phyloP scores from a whole-genome alignment of 2,329 filamentous ascomycete genomes.

The Mariannaea elegans region DNA sequence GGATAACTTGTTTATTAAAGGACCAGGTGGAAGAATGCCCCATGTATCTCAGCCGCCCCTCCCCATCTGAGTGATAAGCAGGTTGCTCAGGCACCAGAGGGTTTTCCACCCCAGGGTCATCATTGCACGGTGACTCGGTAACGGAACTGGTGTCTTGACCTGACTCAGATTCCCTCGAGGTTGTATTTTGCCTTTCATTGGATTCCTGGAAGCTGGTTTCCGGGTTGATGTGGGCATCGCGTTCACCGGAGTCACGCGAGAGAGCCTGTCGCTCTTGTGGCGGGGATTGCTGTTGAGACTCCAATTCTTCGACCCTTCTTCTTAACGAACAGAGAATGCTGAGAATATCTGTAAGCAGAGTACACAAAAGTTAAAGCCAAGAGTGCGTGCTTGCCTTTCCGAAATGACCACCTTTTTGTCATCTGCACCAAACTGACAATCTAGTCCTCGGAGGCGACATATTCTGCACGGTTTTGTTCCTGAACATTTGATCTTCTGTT shows the following conservation, averaged over 20 bases:
- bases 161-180: neutral
- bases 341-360: neutral
- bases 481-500: conserved; percentile 21
- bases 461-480: conserved; percentile 13
- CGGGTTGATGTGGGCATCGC: neutral
- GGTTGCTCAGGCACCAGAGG: conserved; percentile 11
- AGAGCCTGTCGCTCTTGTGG: neutral
- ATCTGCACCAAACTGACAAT: conserved; percentile 14
- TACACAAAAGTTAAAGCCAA: neutral
- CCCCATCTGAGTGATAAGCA: conserved; percentile 11
- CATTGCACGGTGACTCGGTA: neutral
- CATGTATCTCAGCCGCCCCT: conserved; percentile 15
- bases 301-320: neutral
- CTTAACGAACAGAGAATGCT: neutral
- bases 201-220: neutral
- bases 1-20: conserved; percentile 15
- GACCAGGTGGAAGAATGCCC: conserved; percentile 22
- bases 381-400: conserved; percentile 4
- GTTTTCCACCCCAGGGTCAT: conserved; percentile 12
- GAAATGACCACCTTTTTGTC: conserved; percentile 12
- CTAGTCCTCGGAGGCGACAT: conserved; percentile 3
- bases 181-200: neutral
- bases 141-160: neutral
- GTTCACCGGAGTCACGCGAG: no score
- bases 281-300: neutral